Evolutionary conservation across 352 stramenopile species (phyloP), one percentile per base, ranked within the genome.

Genomic region (Stephanocyclus meneghinianus): DNA sequence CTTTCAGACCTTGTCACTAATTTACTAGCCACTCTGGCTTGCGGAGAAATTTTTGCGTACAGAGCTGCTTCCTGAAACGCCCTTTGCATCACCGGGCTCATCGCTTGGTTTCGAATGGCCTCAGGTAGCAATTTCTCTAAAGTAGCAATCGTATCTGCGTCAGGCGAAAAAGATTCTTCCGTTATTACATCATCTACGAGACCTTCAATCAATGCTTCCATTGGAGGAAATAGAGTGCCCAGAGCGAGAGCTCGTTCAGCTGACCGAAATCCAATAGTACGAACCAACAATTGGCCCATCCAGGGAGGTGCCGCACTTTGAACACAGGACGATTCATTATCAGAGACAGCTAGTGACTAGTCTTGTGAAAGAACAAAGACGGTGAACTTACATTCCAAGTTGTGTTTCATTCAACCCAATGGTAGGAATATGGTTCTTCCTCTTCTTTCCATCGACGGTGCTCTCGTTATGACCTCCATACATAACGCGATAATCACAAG

Each of bases 321-420:
- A 16, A 26, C n/a, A 40, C 4, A 30, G 9, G 40, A 21, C 1
- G 2, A 42, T 26, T 21, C 18, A 37, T 44, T 66, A 47, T 37
- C 15, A 55, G 26, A 50, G 15, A 8, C 6, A 56, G 15, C 6
- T 16, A 55, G 53, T 18, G 5, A 45, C 30, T 62, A 15, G 35
- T 92, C 95, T 63, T 88, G 93, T 3, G 91, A n/a, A 35, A 64
- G 8, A 63, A 32, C 1, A 48, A 61, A 21, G 16, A 44, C 35
- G 50, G 29, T 59, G 21, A 42, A 62, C 53, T 40, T 62, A 62
- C 89, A 98, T 97, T 42, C 96, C 96, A 37, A 98, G 79, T 74
- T 96, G 90, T 6, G 95, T 97, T 88, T 98, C 96, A 77, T 98
- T 98, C 40, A 98, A 86, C 10, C 96, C 96, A 76, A 98, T 98